phyloP scores from a whole-genome alignment of 352 stramenopile genomes.

The Bremia lactucae region DNA sequence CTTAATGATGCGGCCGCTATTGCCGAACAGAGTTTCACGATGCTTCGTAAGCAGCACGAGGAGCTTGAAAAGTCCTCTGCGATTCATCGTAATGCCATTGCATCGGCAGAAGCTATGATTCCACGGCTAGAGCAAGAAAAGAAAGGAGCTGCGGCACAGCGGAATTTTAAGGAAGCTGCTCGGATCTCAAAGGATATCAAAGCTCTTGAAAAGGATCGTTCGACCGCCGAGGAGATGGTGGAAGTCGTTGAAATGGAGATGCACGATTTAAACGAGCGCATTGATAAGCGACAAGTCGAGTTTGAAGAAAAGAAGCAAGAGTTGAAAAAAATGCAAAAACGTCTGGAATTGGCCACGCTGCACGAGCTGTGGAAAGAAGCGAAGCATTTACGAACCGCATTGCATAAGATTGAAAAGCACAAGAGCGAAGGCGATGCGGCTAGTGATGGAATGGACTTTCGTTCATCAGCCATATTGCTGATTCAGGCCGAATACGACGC shows the following conservation, averaged over 20 bases:
- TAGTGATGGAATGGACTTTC: conserved; percentile 52
- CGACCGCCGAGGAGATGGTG: conserved; percentile 70
- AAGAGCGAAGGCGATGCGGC: conserved; percentile 50
- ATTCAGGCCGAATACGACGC: conserved; percentile 72
- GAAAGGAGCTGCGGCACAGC: conserved; percentile 55
- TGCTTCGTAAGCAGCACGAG: conserved; percentile 63
- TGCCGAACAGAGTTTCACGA: conserved; percentile 64
- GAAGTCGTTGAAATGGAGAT: conserved; percentile 79
- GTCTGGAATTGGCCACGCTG: conserved; percentile 52
- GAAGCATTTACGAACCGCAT: conserved; percentile 39
- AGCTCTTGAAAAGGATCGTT: conserved; percentile 72
- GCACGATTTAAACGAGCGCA: conserved; percentile 61
- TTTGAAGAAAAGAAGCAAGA: conserved; percentile 73
- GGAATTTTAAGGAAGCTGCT: conserved; percentile 83
- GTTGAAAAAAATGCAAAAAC: conserved; percentile 61
- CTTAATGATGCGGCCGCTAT: conserved; percentile 57
- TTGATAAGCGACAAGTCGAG: conserved; percentile 54
- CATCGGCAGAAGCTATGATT: conserved; percentile 70
- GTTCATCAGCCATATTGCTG: conserved; percentile 50
- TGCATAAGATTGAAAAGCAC: conserved; percentile 59
- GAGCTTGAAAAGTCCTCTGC: conserved; percentile 64
- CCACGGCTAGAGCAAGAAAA: conserved; percentile 73
- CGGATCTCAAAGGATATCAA: conserved; percentile 84
- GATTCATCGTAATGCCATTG: conserved; percentile 72
- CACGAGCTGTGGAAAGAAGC: conserved; percentile 74